Evolutionary conservation across 768 basidiomycete genomes (phyloP), one percentile per base, ranked within the genome.

Genomic region (Holtermanniella nyarrowii): DNA sequence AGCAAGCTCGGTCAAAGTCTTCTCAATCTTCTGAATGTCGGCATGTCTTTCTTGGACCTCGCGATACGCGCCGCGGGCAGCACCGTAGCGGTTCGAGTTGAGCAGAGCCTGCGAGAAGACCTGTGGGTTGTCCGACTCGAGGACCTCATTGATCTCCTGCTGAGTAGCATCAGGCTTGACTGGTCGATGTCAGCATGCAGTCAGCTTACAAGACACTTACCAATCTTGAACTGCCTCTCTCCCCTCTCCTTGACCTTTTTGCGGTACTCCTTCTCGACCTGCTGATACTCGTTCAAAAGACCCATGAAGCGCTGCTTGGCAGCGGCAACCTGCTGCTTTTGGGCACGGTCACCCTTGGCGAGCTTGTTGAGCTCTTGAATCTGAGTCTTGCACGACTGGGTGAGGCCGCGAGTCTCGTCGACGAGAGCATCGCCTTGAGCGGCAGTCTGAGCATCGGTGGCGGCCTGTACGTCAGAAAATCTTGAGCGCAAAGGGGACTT

Each of bases 41-140:
- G 83, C 78, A 66, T 91, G 88, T 27, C 90, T 79, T 52, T 85
- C 81, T 67, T 91, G 90, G 0, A 90, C 88, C 72, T 95, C 90
- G 46, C 81, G 78, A 69, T 84, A 88, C 0, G 86, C 89, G 42
- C 79, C 78, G 44, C 87, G 77, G 14, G 87, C 82, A 58, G 87
- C 84, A 26, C 82, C 86, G 69, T 87, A 88, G n/a, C 81, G 80
- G 46, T 79, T 81, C n/a, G 86, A 85, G 24, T 76, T 76, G 40
- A 83, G 78, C 46, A 74, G 70, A 50, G 73, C 73, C 54, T 74
- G 80, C 13, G 82, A 78, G 73, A 93, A 93, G 42, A 90, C 81
- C 64, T 86, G 83, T 23, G 72, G 78, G 57, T 72, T 71, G 42
- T 86, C 80, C 56, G 83, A 80, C 46, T 84, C 76, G 2, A 84